Base-by-base conservation (phyloP, 495 filamentous ascomycete species). In the Neurospora tetrasperma region DNA sequence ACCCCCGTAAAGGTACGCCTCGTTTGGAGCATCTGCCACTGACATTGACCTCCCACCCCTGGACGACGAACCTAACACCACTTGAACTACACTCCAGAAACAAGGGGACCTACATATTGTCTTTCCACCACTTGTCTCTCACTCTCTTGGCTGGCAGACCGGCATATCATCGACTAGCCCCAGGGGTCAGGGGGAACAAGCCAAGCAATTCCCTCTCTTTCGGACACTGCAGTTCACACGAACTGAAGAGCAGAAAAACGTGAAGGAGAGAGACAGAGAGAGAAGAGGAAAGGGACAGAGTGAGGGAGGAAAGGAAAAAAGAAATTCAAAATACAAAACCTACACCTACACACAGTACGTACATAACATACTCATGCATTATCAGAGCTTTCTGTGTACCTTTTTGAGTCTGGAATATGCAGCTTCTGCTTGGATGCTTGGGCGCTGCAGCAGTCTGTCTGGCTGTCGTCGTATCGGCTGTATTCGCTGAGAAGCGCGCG, bases 401-500 rank as follows among this genome's bases (percentile, higher is more conserved):
- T 48, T 71, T 59, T 12, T 43, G 31, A 31, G 44, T 54, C 5
- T 42, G 31, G 68, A n/a, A 43, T 40, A 69, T 70, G 72, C 68
- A 73, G 72, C 44, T 71, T 71, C 40, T 71, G 31, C 43, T 39
- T 71, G 43, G 44, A 66, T 68, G 20, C 48, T 59, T 59, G 48
- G 48, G 48, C 48, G 48, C 46, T 27, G 70, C 70, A 62, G 31
- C 48, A 62, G 54, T 62, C 27, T 62, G 54, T 62, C 54, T 62
- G 23, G 23, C 54, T 16, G 54, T 35, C 44, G 70, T 71, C 69
- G 69, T 43, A 73, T 75, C 59, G 73, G 72, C 69, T 77, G 76
- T 74, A 76, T 74, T 76, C 27, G 69, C 71, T 73, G 42, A 69
- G 72, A 74, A 79, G 76, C 75, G 76, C 75, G 76, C 74, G 74